Evolutionary conservation across 2,329 filamentous ascomycete species (phyloP), one percentile per base, ranked within the genome.

Genomic region (Alternaria tenuissima): DNA sequence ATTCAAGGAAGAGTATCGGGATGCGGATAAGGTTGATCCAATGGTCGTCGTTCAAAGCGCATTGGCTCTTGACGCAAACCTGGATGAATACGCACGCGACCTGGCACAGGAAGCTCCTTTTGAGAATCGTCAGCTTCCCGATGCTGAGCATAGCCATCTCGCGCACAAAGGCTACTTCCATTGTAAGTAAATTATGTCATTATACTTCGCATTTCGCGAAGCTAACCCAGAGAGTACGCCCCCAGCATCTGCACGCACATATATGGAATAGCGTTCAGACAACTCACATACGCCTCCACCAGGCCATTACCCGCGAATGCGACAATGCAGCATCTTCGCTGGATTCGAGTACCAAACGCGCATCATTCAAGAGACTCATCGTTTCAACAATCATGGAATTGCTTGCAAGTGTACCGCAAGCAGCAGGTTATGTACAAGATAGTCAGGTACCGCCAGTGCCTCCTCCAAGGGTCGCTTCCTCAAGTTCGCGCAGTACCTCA

Each of bases 261-360:
- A 41, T 73, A 3, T 74, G 69, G 71, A 75, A 75, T 48, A 72
- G 67, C 20, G 51, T 69, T 9, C 68, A 70, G 12, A 63, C 64
- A 6, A 64, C 58, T n/a, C 68, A 69, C 43, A 53, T 74, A 7
- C 67, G 71, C 20, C 57, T 73, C 7, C 70, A 73, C 34, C 63
- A 67, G n/a, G 52, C 69, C 6, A 59, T 73, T 5, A 56, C 69
- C 16, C 58, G 48, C n/a, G 65, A 72, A 55, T 67, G 64, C 39
- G 47, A 51, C 4, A 20, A 28, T 12, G n/a, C 55, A 14, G 4
- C 18, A 7, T 39, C 54, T 4, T 30, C 36, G 0, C 24, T 36
- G 3, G 20, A 28, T 4, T 16, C 61, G n/a, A 61, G 36, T 5
- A 30, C 47, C 16, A 67, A 68, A 20, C 32, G 52, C 22, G 42